A percentile compares a stretch with the other conserved stretches of the same genome.
phyloP scores from a whole-genome alignment of 78 protist species.

The Polysphondylium violaceum region DNA sequence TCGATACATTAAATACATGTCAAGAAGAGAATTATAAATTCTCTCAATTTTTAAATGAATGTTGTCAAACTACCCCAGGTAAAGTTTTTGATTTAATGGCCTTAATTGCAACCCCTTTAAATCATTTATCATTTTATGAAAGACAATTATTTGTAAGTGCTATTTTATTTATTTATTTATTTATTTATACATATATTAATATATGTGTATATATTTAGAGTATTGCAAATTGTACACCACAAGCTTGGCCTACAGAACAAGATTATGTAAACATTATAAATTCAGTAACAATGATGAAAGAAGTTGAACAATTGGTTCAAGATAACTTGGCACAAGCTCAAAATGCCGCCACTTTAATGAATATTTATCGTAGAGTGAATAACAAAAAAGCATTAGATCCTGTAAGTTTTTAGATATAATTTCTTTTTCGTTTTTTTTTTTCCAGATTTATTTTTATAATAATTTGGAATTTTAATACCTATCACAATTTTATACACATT shows the following conservation, averaged over 20 bases:
- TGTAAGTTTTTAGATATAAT: slow-evolving; percentile 34
- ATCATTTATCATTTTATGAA: slow-evolving; percentile 64
- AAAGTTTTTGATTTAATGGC: slow-evolving; percentile 71
- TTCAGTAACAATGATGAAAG: slow-evolving; percentile 73
- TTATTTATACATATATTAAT: no score
- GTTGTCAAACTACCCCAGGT: slow-evolving; percentile 63
- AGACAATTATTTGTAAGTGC: slow-evolving; percentile 57
- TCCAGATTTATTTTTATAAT: not conserved
- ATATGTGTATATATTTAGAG: not conserved
- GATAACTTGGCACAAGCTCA: slow-evolving; percentile 68
- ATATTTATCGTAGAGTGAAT: slow-evolving; percentile 58
- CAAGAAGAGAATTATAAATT: slow-evolving; percentile 56
- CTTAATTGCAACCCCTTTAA: slow-evolving; percentile 59
- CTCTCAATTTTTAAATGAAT: slow-evolving; percentile 14
- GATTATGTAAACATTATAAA: slow-evolving; percentile 62
- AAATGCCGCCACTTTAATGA: slow-evolving; percentile 52
- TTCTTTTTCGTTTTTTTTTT: no score
- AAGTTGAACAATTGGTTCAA: slow-evolving; percentile 55
- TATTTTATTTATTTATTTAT: no score
- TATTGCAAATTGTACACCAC: slow-evolving; percentile 33
- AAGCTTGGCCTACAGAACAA: slow-evolving; percentile 64
- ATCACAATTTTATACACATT: not conserved
- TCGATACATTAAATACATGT: slow-evolving; percentile 48
- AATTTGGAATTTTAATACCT: no score
- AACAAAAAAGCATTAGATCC: slow-evolving; percentile 67